Base-by-base conservation (phyloP, 2,329 filamentous ascomycete genomes). In the Penicillium sp. region DNA sequence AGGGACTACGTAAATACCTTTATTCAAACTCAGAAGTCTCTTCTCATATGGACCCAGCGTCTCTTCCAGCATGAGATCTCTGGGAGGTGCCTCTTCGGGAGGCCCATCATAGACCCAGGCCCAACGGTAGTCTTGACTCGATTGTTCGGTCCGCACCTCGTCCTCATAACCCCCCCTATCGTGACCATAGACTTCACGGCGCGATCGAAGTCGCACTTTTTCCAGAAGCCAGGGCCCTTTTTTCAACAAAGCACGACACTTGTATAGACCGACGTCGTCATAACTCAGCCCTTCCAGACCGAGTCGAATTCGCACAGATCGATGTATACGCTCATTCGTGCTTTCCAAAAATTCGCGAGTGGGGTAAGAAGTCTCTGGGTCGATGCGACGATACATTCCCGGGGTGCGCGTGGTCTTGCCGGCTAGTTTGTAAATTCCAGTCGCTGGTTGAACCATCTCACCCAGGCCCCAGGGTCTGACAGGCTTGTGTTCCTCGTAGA, bases 321-420 rank as follows among this genome's bases (percentile, higher is more conserved):
- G 45, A 28, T 56, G 54, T 9, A 56, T 49, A 13, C 52, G 46
- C 47, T 56, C 54, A 28, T 56, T 49, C 1, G 54, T 56, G 39
- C 48, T 42, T 5, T 39, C 13, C 42, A 56, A 24, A 9, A 50
- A 56, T 8, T 46, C 25, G 9, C 27, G 9, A 1, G 49, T 54
- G 3, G 46, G 43, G 2, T 34, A 43, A 3, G 41, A 50, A n/a
- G 52, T 56, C 4, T 51, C 28, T 1, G 46, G 52, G 34, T 54
- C 47, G 3, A 50, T 45, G 18, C 44, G 48, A 37, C 28, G 48
- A 27, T 56, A 56, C 45, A 55, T 47, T 1, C 54, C 54, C 4
- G 54, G 54, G 3, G 54, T 55, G n/a, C 54, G 52, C 8, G 52
- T 56, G 4, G 50, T 55, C 29, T 48, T 56, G 2, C 54, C 54